These are phyloP conservation scores for Fusarium sp. DNA, from an alignment of 2,329 filamentous ascomycete genomes.

Conservation along the genomic window DNA sequence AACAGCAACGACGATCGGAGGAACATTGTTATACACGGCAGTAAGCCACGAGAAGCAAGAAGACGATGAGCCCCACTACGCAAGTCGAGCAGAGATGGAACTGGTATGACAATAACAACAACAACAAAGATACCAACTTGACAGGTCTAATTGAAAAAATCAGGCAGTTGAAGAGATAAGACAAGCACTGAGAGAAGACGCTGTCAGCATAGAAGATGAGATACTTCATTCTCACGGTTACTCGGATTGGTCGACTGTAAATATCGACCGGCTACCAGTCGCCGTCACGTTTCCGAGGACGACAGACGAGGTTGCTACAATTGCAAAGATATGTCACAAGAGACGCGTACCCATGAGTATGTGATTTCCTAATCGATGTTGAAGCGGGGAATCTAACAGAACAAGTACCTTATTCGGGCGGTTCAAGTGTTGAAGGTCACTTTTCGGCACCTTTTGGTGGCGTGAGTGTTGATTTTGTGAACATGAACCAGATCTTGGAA, in stretches of 20 bases:
- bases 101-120: too few relatives aligned
- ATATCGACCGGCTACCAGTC: conserved; percentile 66
- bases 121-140: too few relatives aligned
- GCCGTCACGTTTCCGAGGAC: conserved; percentile 69
- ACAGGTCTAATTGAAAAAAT: rapidly evolving
- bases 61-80: not conserved
- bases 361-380: too few relatives aligned
- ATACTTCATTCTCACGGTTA: conserved; percentile 70
- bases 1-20: not conserved
- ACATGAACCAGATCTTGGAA: conserved; percentile 83
- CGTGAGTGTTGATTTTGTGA: conserved; percentile 86
- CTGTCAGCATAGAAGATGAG: conserved; percentile 68
- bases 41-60: too few relatives aligned
- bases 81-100: not conserved
- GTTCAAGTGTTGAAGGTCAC: conserved; percentile 86
- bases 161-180: conserved; percentile 65
- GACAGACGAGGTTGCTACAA: conserved; percentile 65
- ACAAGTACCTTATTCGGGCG: conserved; percentile 78
- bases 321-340: conserved; percentile 75
- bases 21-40: not conserved
- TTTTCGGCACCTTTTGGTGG: conserved; percentile 88
- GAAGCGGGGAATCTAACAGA: too few relatives aligned
- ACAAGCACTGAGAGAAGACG: conserved; percentile 55
- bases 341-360: conserved; percentile 75
- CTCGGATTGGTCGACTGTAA: conserved; percentile 71